These are phyloP conservation scores for Datura wrightii DNA, from an alignment of 257 asterid species.

Conservation along the genomic window DNA sequence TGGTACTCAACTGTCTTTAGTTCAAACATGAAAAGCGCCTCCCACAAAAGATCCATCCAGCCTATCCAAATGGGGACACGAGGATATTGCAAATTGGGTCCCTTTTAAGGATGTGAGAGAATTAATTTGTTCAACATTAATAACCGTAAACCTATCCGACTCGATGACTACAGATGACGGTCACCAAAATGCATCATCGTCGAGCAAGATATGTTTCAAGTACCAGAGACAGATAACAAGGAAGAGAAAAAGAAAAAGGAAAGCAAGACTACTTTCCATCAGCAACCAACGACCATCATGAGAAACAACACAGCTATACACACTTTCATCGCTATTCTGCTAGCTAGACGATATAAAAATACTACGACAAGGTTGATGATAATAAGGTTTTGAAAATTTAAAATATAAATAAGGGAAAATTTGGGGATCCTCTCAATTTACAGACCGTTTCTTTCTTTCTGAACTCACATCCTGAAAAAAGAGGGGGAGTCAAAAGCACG, in stretches of 20 bases:
- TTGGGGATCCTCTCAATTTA: slow-evolving; percentile 56
- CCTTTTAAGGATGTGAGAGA: not conserved
- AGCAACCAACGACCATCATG: slow-evolving; percentile 4
- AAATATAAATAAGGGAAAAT: slow-evolving; percentile 31
- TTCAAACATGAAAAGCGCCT: not conserved
- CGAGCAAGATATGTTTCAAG: not conserved
- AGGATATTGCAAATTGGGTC: not conserved
- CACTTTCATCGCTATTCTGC: not conserved
- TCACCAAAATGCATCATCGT: not conserved
- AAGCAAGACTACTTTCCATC: not conserved
- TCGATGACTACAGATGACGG: not conserved
- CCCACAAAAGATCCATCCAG: not conserved
- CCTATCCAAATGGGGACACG: not conserved
- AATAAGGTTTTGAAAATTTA: slow-evolving; percentile 25
- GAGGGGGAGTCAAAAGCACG: slow-evolving; percentile 39
- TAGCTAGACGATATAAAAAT: slow-evolving; percentile 1
- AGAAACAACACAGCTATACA: slow-evolving; percentile 13
- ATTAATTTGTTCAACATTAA: not conserved
- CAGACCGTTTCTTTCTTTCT: slow-evolving; percentile 44
- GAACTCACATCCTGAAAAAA: slow-evolving; percentile 42
- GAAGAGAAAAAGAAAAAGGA: not conserved
- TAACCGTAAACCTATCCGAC: not conserved
- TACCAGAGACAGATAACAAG: not conserved
- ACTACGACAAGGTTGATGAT: slow-evolving; percentile 21
- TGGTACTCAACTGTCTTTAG: not conserved